Evolutionary conservation across 345 rosid genomes (phyloP), one percentile per base, ranked within the genome.

Genomic region (Camelina hispida): DNA sequence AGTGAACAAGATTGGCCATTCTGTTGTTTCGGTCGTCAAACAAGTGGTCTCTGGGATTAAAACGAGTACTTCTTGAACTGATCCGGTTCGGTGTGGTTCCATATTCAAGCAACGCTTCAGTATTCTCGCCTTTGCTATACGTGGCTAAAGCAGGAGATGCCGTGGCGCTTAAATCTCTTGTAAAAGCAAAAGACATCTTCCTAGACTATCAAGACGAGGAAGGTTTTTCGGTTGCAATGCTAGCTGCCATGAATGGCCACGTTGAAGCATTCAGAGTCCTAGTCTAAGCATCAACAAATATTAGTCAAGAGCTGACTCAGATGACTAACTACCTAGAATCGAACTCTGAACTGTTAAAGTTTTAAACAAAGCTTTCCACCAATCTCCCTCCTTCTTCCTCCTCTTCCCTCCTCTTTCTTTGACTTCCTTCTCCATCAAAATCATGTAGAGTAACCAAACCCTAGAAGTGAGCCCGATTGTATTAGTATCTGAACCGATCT

Each of bases 161-260:
- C 0, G 90, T 83, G 83, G 98, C 97, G 59, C 73, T 90, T 52
- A 78, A 84, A 62, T 69, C 77, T 42, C 71, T 92, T 37, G 80
- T 90, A 6, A 81, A 78, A 53, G 60, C 65, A 40, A 82, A 76
- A 72, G 80, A 73, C 34, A 46, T 87, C 34, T 43, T 84, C 74
- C 78, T 95, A 52, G 91, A 95, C 72, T 84, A 87, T 77, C 99
- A 95, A 78, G 94, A 92, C 65, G 87, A 77, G 37, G 81, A 83
- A 59, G 99, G 99, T 35, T 87, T 85, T 78, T 80, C 99, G 7
- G 93, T 98, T 42, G 97, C 88, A 69, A 92, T 92, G 98, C 67
- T 87, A 75, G 84, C 96, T 20, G 98, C 96, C 51, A 64, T 82
- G 70, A 89, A 87, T 16, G 94, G 99, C 22, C 90, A 92, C 28